Evolutionary conservation across 306 rosid species (phyloP), one percentile per base, ranked within the genome.

Genomic region (Albizia julibrissin): DNA sequence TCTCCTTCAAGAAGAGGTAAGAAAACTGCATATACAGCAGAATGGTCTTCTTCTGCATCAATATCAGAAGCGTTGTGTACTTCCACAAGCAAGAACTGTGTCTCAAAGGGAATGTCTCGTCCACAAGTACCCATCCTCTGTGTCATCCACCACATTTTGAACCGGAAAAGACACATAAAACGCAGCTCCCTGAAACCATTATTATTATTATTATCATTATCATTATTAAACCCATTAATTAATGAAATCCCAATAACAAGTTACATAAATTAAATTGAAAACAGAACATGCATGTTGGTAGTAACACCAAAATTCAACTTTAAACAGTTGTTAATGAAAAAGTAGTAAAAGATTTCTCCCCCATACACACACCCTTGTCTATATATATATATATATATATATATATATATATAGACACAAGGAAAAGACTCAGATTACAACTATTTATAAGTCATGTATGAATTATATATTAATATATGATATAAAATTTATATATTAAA

Each of bases 91-190:
- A 95, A 80, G 82, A 93, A 95, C 72, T 95, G 98, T 0, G 99
- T 95, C 88, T 94, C 98, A 68, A 89, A 42, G 6, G 98, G 98
- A 16, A 94, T 54, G 37, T 94, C 97, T 67, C 87, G 76, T 44
- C 98, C 98, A 19, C 82, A 85, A 33, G 54, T 87, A 0, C 98
- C 98, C 97, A 94, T 94, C 84, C 97, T 95, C 90, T 95, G 98
- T 10, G 99, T 90, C 99, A 95, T 93, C 99, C 99, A 95, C 99
- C 99, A 95, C 91, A 95, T 75, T 50, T 93, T 95, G 87, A 95
- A 95, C 39, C 99, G 91, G 54, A 93, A 91, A 37, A 86, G 85
- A 49, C 98, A 87, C 95, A 95, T 87, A 72, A 95, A 95, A 3
- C 93, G 76, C 91, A 93, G 78, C 5, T 93, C 98, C 85, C 98